Percentiles rank a stretch among this genome's conserved stretches.
Evolutionary conservation across 441 rosid species (phyloP).

Genomic region (Manihot esculenta): DNA sequence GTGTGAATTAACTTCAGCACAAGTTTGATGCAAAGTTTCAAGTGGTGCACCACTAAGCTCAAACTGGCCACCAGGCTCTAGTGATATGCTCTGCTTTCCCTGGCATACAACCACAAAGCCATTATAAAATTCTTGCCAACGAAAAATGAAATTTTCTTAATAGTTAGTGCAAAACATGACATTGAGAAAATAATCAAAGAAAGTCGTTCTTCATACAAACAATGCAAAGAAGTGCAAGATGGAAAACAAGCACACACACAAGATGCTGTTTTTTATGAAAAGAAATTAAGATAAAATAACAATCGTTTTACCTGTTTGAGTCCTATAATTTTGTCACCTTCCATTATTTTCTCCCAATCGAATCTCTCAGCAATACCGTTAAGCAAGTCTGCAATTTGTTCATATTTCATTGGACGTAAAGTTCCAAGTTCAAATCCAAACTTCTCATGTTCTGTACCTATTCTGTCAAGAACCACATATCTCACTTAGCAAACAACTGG

Average conservation of each 20-base stretch:
- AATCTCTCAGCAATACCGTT: conserved; percentile 94
- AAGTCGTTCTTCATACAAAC: background rate
- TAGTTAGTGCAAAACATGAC: conserved; percentile 10
- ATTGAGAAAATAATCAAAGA: conserved; percentile 2
- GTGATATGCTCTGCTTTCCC: conserved; percentile 98
- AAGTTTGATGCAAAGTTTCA: conserved; percentile 97
- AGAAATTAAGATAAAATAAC: conserved; percentile 2
- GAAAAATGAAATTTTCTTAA: background rate
- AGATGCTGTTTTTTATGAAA: background rate
- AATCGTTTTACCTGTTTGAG: conserved; percentile 71
- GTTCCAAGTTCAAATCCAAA: conserved; percentile 88
- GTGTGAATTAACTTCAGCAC: conserved; percentile 99
- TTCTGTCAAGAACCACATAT: conserved; percentile 50
- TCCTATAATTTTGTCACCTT: conserved; percentile 83
- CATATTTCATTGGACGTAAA: conserved; percentile 89
- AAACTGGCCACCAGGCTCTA: conserved; percentile 99
- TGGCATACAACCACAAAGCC: conserved; percentile 34
- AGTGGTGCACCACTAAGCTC: conserved; percentile 99
- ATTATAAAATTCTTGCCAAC: conserved; percentile 1
- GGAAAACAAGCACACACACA: background rate
- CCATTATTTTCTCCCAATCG: conserved; percentile 97
- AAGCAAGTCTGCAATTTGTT: conserved; percentile 88
- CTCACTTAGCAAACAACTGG: conserved; percentile 28
- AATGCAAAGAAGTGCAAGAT: conserved; percentile 9
- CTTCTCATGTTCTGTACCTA: conserved; percentile 99